phyloP scores from a whole-genome alignment of 352 stramenopile species.

The Vaucheria bursata region DNA sequence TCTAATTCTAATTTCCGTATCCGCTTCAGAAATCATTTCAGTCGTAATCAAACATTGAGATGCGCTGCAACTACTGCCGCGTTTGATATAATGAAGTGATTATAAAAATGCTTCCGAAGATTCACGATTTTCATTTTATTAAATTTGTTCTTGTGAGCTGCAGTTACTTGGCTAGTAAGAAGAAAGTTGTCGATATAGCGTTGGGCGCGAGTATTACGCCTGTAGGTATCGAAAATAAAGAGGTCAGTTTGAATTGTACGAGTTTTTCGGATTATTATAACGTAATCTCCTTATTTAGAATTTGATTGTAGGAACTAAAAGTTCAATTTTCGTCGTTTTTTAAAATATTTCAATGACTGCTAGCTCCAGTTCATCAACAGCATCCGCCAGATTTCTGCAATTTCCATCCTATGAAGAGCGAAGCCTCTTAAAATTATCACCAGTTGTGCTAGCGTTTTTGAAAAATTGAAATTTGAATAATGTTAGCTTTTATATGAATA shows the following conservation, averaged over 20 bases:
- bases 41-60: background rate
- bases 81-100: slow-evolving; percentile 33
- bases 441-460: background rate
- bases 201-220: slow-evolving; percentile 12
- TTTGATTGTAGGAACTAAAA: background rate
- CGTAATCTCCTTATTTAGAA: background rate
- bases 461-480: background rate
- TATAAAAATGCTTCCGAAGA: background rate
- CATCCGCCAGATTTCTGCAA: too few species aligned
- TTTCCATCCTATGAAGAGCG: background rate
- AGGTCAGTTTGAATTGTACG: background rate
- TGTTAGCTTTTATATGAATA: background rate
- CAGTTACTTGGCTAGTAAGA: slow-evolving; percentile 45
- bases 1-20: background rate
- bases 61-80: slow-evolving; percentile 19
- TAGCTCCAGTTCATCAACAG: too few species aligned
- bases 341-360: background rate
- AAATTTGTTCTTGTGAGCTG: background rate
- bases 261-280: background rate
- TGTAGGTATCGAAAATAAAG: background rate
- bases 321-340: background rate
- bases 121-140: background rate
- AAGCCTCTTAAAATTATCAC: background rate
- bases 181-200: slow-evolving; percentile 38
- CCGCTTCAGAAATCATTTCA: background rate